A percentile compares a stretch with the other conserved stretches of the same genome.
Evolutionary conservation across 805 yeast genomes (phyloP).

Genomic region (Kazachstania taianensis): DNA sequence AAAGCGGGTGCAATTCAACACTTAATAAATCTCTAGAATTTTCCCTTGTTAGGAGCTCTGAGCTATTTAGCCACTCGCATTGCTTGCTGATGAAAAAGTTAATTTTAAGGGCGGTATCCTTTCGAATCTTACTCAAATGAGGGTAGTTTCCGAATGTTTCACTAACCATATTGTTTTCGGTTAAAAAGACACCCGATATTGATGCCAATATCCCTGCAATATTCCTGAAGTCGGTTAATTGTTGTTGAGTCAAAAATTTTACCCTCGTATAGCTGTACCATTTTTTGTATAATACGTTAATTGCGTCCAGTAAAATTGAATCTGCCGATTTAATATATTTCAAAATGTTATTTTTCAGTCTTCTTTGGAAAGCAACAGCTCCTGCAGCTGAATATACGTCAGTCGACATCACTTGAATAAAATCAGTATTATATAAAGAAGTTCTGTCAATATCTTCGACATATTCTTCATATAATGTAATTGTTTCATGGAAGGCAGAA

Average conservation of each 20-base stretch:
- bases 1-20: constrained; percentile 48
- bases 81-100: constrained; percentile 41
- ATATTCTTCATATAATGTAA: constrained; percentile 19
- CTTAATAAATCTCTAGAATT: constrained; percentile 60
- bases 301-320: constrained; percentile 20
- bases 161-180: background rate
- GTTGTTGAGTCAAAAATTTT: constrained; percentile 23
- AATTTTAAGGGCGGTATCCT: constrained; percentile 28
- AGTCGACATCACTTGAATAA: constrained; percentile 36
- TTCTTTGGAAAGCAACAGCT: constrained; percentile 60
- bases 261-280: constrained; percentile 15
- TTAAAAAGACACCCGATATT: constrained; percentile 46
- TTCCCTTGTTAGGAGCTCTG: constrained; percentile 47
- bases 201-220: constrained; percentile 66
- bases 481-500: constrained; percentile 6
- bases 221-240: constrained; percentile 44
- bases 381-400: constrained; percentile 60
- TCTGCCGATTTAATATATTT: constrained; percentile 18
- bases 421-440: constrained; percentile 21
- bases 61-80: constrained; percentile 35
- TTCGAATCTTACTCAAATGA: constrained; percentile 13
- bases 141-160: too few species aligned
- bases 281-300: constrained; percentile 29
- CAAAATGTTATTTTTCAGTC: constrained; percentile 37
- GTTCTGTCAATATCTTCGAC: constrained; percentile 15